A percentile compares a stretch with the other conserved stretches of the same genome.
These are phyloP conservation scores for Pleurotus ostreatus DNA, from an alignment of 768 basidiomycete genomes.

Conservation along the genomic window DNA sequence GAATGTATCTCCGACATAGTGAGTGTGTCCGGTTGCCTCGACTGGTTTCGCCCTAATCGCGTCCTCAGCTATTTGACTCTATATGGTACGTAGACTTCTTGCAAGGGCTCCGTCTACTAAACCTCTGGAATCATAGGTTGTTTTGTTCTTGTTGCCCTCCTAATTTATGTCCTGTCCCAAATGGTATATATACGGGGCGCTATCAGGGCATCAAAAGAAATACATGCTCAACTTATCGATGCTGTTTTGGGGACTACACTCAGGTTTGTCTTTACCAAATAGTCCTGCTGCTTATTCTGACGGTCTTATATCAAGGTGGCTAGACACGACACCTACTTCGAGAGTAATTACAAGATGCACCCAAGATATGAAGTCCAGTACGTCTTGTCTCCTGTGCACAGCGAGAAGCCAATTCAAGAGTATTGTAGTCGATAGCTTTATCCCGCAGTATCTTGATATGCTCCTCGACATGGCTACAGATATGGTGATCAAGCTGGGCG, in stretches of 20 bases:
- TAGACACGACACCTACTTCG: constrained; percentile 40
- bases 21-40: constrained; percentile 20
- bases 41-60: neutral
- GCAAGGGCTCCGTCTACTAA: neutral
- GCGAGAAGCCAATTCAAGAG: constrained; percentile 21
- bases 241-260: constrained; percentile 59
- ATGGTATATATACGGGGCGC: constrained; percentile 43
- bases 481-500: constrained; percentile 39
- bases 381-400: constrained; percentile 33
- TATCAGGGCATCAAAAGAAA: constrained; percentile 47
- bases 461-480: constrained; percentile 25
- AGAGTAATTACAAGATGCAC: constrained; percentile 66
- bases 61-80: constrained; percentile 42
- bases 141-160: constrained; percentile 26
- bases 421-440: constrained; percentile 47
- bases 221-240: constrained; percentile 49
- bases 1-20: constrained; percentile 30
- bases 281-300: neutral
- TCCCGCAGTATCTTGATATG: constrained; percentile 24
- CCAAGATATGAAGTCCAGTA: constrained; percentile 51
- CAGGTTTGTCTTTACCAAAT: constrained; percentile 31
- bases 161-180: constrained; percentile 28
- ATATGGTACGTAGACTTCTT: constrained; percentile 23
- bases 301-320: constrained; percentile 32
- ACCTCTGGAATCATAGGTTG: constrained; percentile 14